Evolutionary conservation across 495 filamentous ascomycete species (phyloP).

Genomic region (Penicillium coffeae): DNA sequence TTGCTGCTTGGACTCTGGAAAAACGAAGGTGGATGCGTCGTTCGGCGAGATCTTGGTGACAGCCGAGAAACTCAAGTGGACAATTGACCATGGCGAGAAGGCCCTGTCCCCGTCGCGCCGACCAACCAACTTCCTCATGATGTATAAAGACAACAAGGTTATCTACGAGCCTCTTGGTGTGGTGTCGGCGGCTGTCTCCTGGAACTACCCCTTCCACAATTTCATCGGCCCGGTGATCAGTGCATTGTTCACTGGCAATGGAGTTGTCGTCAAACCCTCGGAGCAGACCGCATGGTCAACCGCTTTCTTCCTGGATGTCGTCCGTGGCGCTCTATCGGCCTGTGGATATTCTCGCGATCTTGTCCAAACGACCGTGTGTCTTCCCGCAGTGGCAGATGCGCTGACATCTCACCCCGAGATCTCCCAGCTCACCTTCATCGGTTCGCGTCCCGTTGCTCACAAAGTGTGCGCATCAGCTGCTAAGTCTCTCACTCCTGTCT

Average conservation of each 20-base stretch:
- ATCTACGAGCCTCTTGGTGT: constrained; percentile 90
- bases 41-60: constrained; percentile 95
- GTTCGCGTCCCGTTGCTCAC: constrained; percentile 80
- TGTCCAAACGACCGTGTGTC: constrained; percentile 81
- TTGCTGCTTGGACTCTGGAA: constrained; percentile 94
- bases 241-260: constrained; percentile 89
- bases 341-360: constrained; percentile 83
- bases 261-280: constrained; percentile 83
- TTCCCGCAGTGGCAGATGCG: constrained; percentile 74
- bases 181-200: constrained; percentile 87
- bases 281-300: constrained; percentile 93
- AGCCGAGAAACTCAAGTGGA: constrained; percentile 91
- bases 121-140: constrained; percentile 85
- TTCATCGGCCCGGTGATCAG: constrained; percentile 87
- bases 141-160: constrained; percentile 92
- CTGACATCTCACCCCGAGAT: constrained; percentile 85
- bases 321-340: constrained; percentile 69
- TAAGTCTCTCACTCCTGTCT: constrained; percentile 75
- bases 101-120: constrained; percentile 67
- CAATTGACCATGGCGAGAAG: constrained; percentile 83
- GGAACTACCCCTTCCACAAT: constrained; percentile 98
- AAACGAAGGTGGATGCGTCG: constrained; percentile 88
- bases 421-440: constrained; percentile 95
- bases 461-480: constrained; percentile 83
- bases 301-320: constrained; percentile 72